Evolutionary conservation across 2,329 filamentous ascomycete species (phyloP).

Genomic region (Paracoccidioides lutzii): DNA sequence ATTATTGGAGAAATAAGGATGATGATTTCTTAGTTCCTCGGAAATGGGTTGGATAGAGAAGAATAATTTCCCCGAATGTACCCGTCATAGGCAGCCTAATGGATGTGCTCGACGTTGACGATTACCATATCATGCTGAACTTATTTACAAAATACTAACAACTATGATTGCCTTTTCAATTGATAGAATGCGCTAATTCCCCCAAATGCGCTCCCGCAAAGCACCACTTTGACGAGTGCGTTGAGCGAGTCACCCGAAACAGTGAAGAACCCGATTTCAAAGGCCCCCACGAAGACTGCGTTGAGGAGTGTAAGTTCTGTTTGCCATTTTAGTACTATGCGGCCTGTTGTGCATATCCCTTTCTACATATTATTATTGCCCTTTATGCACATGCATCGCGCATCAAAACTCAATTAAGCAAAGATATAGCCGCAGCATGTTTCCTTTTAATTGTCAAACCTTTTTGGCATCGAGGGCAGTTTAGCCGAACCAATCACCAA

Average conservation of each 20-base stretch:
- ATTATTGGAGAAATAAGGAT: too few species aligned
- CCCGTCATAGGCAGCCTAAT: background rate
- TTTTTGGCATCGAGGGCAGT: too few species aligned
- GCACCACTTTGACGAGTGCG: conserved; percentile 98
- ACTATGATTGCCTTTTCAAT: background rate
- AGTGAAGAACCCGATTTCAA: conserved; percentile 57
- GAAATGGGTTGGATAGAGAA: too few species aligned
- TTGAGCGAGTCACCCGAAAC: conserved; percentile 70
- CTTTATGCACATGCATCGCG: background rate
- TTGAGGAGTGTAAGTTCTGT: conserved; percentile 83
- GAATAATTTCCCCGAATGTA: background rate
- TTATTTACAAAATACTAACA: too few species aligned
- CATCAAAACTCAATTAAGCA: too few species aligned
- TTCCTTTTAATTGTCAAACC: too few species aligned
- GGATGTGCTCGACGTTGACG: too few species aligned
- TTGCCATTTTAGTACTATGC: background rate
- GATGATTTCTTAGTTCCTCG: background rate
- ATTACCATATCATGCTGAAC: too few species aligned
- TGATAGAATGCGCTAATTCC: conserved; percentile 74
- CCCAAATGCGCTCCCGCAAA: conserved; percentile 74
- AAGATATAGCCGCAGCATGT: too few species aligned
- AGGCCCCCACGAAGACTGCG: conserved; percentile 80
- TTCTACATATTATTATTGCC: background rate
- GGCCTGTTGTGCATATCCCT: background rate
- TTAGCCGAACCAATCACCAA: too few species aligned